Evolutionary conservation across 1,139 yeast genomes (phyloP).

Genomic region (Debaryomycetaceae sp.): DNA sequence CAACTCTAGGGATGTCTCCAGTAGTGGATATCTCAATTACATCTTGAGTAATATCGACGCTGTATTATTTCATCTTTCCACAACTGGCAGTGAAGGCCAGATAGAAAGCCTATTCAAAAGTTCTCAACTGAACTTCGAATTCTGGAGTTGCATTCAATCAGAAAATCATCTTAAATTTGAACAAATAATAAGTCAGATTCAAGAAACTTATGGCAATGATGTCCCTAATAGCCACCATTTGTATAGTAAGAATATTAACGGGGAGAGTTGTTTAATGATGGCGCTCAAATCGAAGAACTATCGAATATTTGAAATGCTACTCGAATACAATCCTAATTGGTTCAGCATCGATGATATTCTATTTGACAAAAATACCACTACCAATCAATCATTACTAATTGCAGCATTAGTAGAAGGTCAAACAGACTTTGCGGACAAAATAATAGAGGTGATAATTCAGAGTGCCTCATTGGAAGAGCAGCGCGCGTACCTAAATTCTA

Average conservation of each 20-base stretch:
- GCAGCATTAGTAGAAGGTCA: constrained; percentile 59
- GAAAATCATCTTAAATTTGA: constrained; percentile 21
- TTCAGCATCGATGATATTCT: constrained; percentile 66
- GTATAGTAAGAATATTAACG: constrained; percentile 52
- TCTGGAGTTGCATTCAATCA: constrained; percentile 53
- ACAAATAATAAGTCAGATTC: constrained; percentile 17
- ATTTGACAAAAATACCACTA: constrained; percentile 53
- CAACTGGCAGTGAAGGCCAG: constrained; percentile 22
- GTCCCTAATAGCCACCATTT: constrained; percentile 41
- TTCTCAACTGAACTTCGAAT: constrained; percentile 47
- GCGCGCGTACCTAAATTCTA: constrained; percentile 44
- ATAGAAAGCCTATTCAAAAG: constrained; percentile 30
- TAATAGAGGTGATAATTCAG: constrained; percentile 44
- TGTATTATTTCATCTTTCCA: constrained; percentile 59
- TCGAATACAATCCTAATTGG: constrained; percentile 40
- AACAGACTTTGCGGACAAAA: constrained; percentile 40
- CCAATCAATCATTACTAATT: constrained; percentile 53
- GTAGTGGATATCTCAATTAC: constrained; percentile 39
- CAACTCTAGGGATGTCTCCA: constrained; percentile 28
- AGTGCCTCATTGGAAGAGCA: constrained; percentile 47
- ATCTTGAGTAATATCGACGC: constrained; percentile 79
- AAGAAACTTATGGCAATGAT: constrained; percentile 13
- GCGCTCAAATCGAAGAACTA: constrained; percentile 46
- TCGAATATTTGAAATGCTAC: constrained; percentile 43
- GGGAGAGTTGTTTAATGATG: constrained; percentile 64